Evolutionary conservation across 495 filamentous ascomycete species (phyloP), one percentile per base, ranked within the genome.

Genomic region (Penicillium samsonianum): DNA sequence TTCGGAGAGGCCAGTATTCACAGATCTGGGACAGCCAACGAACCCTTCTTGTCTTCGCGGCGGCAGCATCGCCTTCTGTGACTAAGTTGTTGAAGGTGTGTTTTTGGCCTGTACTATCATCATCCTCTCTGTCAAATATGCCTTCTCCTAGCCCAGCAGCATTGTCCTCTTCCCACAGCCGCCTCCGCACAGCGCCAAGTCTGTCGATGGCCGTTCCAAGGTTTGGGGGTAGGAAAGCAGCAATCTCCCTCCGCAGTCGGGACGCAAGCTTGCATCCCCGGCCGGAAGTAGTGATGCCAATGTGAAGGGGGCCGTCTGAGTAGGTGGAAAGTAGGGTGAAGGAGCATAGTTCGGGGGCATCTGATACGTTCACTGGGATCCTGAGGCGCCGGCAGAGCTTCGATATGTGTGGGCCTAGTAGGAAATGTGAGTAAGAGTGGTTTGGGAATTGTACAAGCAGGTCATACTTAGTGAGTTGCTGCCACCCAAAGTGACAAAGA

Each of bases 21-120:
- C 95, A 98, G 17, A 98, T 92, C 68, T 98, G 94, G 17, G 87
- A 84, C 3, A 98, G 74, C 95, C 95, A 98, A 23, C 94, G 84
- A 77, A 95, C 91, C 40, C 94, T 80, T 48, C 95, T 79, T 17
- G 82, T 90, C 72, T 89, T 91, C 8, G 84, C 84, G 2, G 88
- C 89, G 46, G 90, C 86, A 5, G 80, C 71, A 63, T 93, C 91
- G 53, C 82, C 81, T 47, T 90, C 88, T 2, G 73, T 80, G 9
- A 98, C 81, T 1, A 98, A 73, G 51, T 84, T 84, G 68, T 98
- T 98, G 73, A 98, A 96, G 0, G 80, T 82, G 0, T 91, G 83
- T n/a, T 79, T 84, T 68, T 98, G 94, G n/a, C 91, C 91, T 4
- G 82, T 74, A 2, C 84, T 81, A 57, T 96, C 92, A 51, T 98